These are phyloP conservation scores for Mortierella sp. DNA, from an alignment of 371 early-diverging fungal genomes.

Conservation along the genomic window DNA sequence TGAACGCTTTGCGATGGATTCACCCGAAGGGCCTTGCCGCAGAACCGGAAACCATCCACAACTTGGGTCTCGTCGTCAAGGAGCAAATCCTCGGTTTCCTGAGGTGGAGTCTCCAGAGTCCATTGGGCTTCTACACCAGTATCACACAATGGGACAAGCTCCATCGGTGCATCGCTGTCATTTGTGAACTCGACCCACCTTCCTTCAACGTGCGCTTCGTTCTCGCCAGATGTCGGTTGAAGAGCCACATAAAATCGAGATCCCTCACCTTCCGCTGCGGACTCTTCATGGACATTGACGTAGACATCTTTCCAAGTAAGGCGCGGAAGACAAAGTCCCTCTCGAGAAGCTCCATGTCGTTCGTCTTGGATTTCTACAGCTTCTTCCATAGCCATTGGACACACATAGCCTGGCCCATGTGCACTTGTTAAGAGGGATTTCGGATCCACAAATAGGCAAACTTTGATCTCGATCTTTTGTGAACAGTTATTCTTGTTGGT, in stretches of 20 bases:
- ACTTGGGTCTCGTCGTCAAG: background rate
- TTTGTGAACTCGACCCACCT: conserved; percentile 65
- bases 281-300: conserved; percentile 38
- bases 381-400: conserved; percentile 32
- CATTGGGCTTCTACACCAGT: conserved; percentile 59
- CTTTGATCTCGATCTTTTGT: conserved; percentile 71
- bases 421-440: conserved; percentile 33
- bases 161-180: conserved; percentile 61
- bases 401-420: conserved; percentile 37
- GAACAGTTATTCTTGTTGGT: conserved; percentile 78
- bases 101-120: conserved; percentile 10
- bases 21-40: conserved; percentile 57
- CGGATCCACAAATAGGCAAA: conserved; percentile 75
- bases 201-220: conserved; percentile 52
- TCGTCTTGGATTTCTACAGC: conserved; percentile 30
- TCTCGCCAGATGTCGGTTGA: conserved; percentile 36
- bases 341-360: conserved; percentile 34
- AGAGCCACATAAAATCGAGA: conserved; percentile 11
- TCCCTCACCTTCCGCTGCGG: conserved; percentile 3
- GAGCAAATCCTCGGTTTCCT: background rate
- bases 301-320: conserved; percentile 50
- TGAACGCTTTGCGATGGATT: conserved; percentile 67
- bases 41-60: conserved; percentile 39
- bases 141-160: conserved; percentile 65
- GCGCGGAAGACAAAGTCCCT: conserved; percentile 33